Percentiles rank a stretch among this genome's conserved stretches.
Evolutionary conservation across 495 filamentous ascomycete species (phyloP).

Genomic region (Trichoderma erinaceum): DNA sequence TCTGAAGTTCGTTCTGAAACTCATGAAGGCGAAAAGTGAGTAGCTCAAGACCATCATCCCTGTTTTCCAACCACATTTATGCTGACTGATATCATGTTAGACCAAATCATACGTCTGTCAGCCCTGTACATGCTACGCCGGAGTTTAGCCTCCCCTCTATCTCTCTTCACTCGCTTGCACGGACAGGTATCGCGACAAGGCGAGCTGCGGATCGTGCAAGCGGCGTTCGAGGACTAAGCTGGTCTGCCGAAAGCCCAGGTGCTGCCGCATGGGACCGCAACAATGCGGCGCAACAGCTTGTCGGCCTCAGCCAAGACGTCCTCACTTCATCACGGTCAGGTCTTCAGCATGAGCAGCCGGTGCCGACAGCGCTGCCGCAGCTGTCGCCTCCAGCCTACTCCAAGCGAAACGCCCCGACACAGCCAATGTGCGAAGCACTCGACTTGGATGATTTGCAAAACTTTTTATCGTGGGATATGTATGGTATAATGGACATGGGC

Average conservation of each 20-base stretch:
- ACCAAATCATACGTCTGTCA: neutral
- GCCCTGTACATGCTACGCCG: neutral
- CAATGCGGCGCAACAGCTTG: slow-evolving; percentile 15
- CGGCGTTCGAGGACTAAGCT: neutral
- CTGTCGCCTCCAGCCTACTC: neutral
- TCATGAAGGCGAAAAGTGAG: slow-evolving; percentile 10
- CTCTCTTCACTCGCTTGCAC: slow-evolving; percentile 9
- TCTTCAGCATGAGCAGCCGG: slow-evolving; percentile 1
- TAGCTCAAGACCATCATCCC: neutral
- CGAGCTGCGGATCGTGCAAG: neutral
- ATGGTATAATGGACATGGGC: slow-evolving; percentile 12
- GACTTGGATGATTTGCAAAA: slow-evolving; percentile 15
- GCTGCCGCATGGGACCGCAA: slow-evolving; percentile 1
- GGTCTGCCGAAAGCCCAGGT: slow-evolving; percentile 4
- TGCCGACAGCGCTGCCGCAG: neutral
- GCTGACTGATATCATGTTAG: neutral
- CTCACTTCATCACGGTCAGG: neutral
- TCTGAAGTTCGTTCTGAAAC: neutral
- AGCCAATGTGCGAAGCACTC: slow-evolving; percentile 12
- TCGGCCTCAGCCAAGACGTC: slow-evolving; percentile 9
- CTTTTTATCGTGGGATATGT: slow-evolving; percentile 15
- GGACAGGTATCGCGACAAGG: neutral
- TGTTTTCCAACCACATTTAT: neutral
- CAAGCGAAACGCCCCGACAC: neutral
- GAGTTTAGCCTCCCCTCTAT: neutral